Base-by-base conservation (phyloP, 371 early-diverging fungal species). In the Mucor racemosus region DNA sequence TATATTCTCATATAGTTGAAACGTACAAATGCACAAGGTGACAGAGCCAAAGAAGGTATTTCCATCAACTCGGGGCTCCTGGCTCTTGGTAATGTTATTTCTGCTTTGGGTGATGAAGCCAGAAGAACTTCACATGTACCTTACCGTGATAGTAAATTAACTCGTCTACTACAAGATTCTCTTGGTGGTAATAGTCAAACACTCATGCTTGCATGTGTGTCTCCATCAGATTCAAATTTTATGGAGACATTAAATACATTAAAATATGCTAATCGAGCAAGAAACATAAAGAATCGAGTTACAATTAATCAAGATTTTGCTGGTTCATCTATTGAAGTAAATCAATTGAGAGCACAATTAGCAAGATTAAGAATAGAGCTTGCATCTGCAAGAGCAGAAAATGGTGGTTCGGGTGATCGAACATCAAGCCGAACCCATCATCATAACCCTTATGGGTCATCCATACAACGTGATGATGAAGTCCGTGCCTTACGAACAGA, bases 121-220 rank as follows among this genome's bases (percentile, higher is more conserved):
- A 77, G 92, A 42, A 84, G 76, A 38, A 76, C 84, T 0, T 76
- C 86, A 0, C 91, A 92, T 72, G 88, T 99, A 15, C 99, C 99
- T 21, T 99, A 95, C 71, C 91, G 99, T 76, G 99, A 99, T 77
- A 92, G 93, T 19, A 99, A 99, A 81, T 87, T 99, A n/a, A 99
- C 99, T 0, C 90, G 89, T 50, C 84, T 99, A 53, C 90, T 99
- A 53, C 96, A 99, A 79, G 95, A 97, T 75, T 96, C 96, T n/a
- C 84, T 99, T 19, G 98, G 97, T 55, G 99, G 98, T 34, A 97
- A 95, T 70, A 91, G 92, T 65, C 90, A 90, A 66, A 94, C 97
- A 0, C 77, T 97, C 59, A 95, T 98, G 95, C 75, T 98, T 15
- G 97, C 96, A 7, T 98, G 97, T 85, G 88, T 97, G 0, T 90